These are phyloP conservation scores for barley (Hordeum vulgare) DNA, from an alignment of 176 grass and related monocot species.

Conservation along the genomic window DNA sequence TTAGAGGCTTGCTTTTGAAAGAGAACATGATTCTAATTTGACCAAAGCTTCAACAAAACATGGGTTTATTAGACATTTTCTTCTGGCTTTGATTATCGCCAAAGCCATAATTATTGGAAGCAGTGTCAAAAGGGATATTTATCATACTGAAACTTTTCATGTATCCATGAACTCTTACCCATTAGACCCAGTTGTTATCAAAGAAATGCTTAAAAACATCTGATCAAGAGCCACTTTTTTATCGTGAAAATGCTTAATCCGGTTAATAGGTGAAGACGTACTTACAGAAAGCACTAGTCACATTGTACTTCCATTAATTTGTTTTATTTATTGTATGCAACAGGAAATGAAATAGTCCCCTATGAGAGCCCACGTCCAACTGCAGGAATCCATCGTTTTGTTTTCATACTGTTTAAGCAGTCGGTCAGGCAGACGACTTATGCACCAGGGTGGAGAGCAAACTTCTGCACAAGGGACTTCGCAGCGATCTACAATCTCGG, in stretches of 20 bases:
- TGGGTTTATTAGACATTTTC: not conserved
- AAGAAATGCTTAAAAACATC: not conserved
- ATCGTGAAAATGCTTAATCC: not conserved
- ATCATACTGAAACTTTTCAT: not conserved
- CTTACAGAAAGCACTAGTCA: not conserved
- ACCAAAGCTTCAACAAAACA: not conserved
- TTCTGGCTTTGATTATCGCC: not conserved
- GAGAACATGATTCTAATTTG: not conserved
- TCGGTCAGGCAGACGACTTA: slow-evolving; percentile 54
- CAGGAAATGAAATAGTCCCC: slow-evolving; percentile 76
- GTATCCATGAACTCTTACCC: not conserved
- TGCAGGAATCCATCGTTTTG: slow-evolving; percentile 82
- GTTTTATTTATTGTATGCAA: slow-evolving; percentile 23
- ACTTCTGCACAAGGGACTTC: slow-evolving; percentile 85
- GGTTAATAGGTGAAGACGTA: not conserved
- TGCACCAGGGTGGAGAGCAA: slow-evolving; percentile 69
- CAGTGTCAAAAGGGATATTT: slow-evolving; percentile 3
- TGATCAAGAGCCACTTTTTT: not conserved
- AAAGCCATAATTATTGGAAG: not conserved
- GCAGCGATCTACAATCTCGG: slow-evolving; percentile 58
- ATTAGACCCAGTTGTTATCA: too few species aligned
- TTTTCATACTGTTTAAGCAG: slow-evolving; percentile 78
- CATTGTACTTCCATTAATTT: not conserved
- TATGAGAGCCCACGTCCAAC: slow-evolving; percentile 79
- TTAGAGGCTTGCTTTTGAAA: not conserved